These are phyloP conservation scores for Candida multigemmis DNA, from an alignment of 805 yeast species.

Conservation along the genomic window DNA sequence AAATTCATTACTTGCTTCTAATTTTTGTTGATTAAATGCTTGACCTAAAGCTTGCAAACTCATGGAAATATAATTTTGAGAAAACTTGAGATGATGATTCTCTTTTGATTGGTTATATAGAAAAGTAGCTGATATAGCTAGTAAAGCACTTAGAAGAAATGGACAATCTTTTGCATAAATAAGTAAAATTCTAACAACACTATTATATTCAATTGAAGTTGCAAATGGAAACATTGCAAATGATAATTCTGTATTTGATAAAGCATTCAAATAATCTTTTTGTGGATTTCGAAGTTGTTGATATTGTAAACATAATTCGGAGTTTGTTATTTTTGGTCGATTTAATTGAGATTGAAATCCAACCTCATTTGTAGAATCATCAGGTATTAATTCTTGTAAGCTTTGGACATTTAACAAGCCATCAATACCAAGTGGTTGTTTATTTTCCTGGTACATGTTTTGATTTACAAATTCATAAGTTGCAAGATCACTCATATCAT, in stretches of 20 bases:
- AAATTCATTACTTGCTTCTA: slow-evolving; percentile 12
- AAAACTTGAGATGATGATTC: slow-evolving; percentile 38
- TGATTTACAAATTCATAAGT: no score
- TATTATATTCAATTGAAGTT: slow-evolving; percentile 22
- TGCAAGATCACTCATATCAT: slow-evolving; percentile 20
- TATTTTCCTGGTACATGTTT: no score
- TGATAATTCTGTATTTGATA: slow-evolving; percentile 19
- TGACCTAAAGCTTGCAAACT: slow-evolving; percentile 49
- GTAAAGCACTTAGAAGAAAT: slow-evolving; percentile 52
- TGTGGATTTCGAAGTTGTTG: no score
- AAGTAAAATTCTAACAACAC: slow-evolving; percentile 33
- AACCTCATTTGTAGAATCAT: no score
- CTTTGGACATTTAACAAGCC: no score
- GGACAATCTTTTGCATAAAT: slow-evolving; percentile 50
- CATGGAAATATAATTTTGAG: slow-evolving; percentile 48
- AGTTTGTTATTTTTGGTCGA: no score
- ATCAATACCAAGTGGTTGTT: no score
- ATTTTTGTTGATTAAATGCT: slow-evolving; percentile 18
- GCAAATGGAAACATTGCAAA: slow-evolving; percentile 30
- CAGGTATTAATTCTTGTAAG: no score
- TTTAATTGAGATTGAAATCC: no score
- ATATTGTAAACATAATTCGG: no score
- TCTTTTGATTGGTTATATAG: slow-evolving; percentile 30
- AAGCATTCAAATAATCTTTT: slow-evolving; percentile 20
- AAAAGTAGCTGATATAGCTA: slow-evolving; percentile 61